A percentile compares a stretch with the other conserved stretches of the same genome.
These are phyloP conservation scores for Bothriochloa decipiens DNA, from an alignment of 176 grass and related monocot species.

Conservation along the genomic window DNA sequence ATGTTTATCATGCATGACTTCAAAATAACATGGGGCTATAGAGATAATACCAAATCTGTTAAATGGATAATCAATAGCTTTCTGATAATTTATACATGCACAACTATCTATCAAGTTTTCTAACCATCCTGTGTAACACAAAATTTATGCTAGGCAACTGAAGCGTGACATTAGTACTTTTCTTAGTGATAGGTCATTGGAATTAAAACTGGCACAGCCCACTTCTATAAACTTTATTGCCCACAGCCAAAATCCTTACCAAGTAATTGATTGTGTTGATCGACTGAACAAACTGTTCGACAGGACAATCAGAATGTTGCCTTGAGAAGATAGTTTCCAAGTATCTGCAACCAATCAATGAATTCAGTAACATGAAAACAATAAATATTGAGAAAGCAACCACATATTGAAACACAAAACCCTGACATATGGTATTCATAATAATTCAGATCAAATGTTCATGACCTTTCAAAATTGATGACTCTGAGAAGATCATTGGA, in stretches of 20 bases:
- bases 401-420: slow-evolving; percentile 32
- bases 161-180: neutral
- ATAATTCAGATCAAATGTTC: slow-evolving; percentile 29
- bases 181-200: slow-evolving; percentile 1
- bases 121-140: slow-evolving; percentile 4
- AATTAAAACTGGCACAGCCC: neutral
- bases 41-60: neutral
- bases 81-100: neutral
- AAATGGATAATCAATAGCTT: neutral
- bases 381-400: slow-evolving; percentile 12
- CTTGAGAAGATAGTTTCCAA: slow-evolving; percentile 69
- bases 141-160: neutral
- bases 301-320: slow-evolving; percentile 53
- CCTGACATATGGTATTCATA: slow-evolving; percentile 18
- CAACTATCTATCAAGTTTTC: neutral
- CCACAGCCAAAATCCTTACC: slow-evolving; percentile 49
- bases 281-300: slow-evolving; percentile 61
- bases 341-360: slow-evolving; percentile 67
- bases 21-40: neutral
- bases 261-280: slow-evolving; percentile 63
- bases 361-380: slow-evolving; percentile 23
- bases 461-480: slow-evolving; percentile 84
- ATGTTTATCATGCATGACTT: slow-evolving; percentile 1
- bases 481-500: slow-evolving; percentile 65
- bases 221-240: neutral